Evolutionary conservation across 2,329 filamentous ascomycete species (phyloP), one percentile per base, ranked within the genome.

Genomic region (Raffaelea deltoideospora): DNA sequence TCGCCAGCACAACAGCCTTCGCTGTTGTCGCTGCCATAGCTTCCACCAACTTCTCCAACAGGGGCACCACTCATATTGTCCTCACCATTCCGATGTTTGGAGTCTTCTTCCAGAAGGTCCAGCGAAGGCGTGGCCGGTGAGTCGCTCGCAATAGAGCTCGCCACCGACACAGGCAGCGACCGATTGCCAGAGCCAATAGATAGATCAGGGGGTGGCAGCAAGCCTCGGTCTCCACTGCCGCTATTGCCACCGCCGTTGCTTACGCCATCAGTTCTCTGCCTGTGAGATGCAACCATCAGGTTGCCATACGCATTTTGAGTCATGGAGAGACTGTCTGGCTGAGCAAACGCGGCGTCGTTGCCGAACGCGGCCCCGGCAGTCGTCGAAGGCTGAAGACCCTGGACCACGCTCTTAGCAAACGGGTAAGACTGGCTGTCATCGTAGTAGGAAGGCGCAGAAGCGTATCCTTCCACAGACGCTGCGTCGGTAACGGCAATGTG

Each of bases 101-200:
- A 56, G 10, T 60, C 54, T 20, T 62, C 56, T 4, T 66, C 68
- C 33, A 36, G 33, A 30, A 43, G 50, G 37, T 74, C 70, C 31
- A 63, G 60, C 20, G 64, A 61, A 40, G 70, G 69, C 33, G 70
- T 75, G 37, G 63, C 67, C 7, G 71, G 72, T 58, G 70, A 75
- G 57, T 76, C 71, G 59, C 67, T 64, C 21, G 60, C 60, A 17
- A 64, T 56, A 7, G 68, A 72, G 47, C 69, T 76, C 46, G 69
- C 67, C 59, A 69, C 70, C 38, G 70, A 72, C 3, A 59, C 57
- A 17, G 68, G 63, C 47, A 65, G 62, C n/a, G 67, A 70, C 40
- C 58, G 55, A 13, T 50, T 57, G 5, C n/a, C n/a, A n/a, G 38
- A 50, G 37, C 53, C 53, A 43, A 52, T 56, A 20, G 59, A 54